Base-by-base conservation (phyloP, 2,329 filamentous ascomycete species). In the Exophiala sideris region DNA sequence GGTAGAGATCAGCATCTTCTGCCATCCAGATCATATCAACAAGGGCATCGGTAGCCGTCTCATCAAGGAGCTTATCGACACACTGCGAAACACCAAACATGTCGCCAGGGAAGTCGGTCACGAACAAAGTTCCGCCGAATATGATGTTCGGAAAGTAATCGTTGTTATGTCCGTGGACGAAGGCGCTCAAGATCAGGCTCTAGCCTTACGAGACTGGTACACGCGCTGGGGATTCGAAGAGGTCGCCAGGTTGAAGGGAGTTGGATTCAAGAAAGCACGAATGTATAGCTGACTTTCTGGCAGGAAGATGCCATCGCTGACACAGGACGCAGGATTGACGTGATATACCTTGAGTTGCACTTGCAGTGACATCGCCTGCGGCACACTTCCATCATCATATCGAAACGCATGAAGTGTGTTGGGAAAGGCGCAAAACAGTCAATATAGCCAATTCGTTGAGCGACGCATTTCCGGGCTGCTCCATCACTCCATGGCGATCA, bases 121-220 rank as follows among this genome's bases (percentile, higher is more conserved):
- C 34, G 56, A 58, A 16, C 33, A 55, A 39, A 51, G 61, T 33
- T 41, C 38, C 1, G 16, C 48, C 14, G 48, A 53, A 11, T 48
- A 45, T 24, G 48, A 49, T 2, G 60, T 73, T 32, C 62, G 63
- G 41, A 68, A 67, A 45, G 46, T 74, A 32, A 59, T 75, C 35
- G 71, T 70, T 3, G 62, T 68, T 39, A 73, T 74, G 69, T 64
- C 70, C 0, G 64, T 74, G 16, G 69, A 74, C 61, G 64, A 68
- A 14, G 62, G 66, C 2, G 62, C 62, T 3, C 67, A 62, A 51
- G 63, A 64, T 6, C 59, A 65, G 0, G 70, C 68, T 0, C 62
- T 72, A 35, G 65, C 61, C 0, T 52, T 74, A 39, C 62, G 68
- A 50, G 66, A 67, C 45, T 74, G 69, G 67, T 75, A 72, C 52